Conservation (phyloP, 148 eudicot species). For the Silene conica region DNA sequence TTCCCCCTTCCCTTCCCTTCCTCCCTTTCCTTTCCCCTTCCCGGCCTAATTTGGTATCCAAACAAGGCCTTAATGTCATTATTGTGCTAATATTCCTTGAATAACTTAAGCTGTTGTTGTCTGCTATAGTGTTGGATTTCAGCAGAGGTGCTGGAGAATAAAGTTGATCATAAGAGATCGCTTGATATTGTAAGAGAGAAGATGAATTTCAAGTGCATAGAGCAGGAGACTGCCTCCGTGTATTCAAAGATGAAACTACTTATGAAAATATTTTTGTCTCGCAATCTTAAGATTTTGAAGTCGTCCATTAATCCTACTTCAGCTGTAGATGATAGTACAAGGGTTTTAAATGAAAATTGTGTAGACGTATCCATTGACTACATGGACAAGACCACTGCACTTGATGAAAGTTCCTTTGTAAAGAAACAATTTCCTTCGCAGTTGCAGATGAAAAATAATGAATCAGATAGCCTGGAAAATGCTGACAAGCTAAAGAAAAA, state of each 20-base stretch:
- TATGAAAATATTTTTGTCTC: constrained; percentile 43
- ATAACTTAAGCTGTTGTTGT: constrained; percentile 19
- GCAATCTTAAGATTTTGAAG: constrained; percentile 22
- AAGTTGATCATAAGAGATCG: constrained; percentile 53
- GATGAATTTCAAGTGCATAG: constrained; percentile 52
- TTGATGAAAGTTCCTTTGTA: constrained; percentile 22
- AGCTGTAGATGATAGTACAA: constrained; percentile 17
- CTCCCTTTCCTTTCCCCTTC: too few relatives aligned
- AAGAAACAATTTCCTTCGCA: constrained; percentile 7
- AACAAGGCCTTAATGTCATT: neutral
- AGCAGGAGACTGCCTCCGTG: constrained; percentile 41
- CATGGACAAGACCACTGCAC: constrained; percentile 20
- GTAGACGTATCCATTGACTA: constrained; percentile 3
- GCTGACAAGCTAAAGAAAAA: constrained; percentile 30
- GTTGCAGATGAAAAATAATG: constrained; percentile 3
- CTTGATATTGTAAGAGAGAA: constrained; percentile 45
- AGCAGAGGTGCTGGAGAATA: constrained; percentile 45
- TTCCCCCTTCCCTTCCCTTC: too few relatives aligned
- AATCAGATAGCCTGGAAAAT: constrained; percentile 20
- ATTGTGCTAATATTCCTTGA: neutral
- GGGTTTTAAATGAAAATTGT: constrained; percentile 20
- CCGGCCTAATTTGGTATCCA: too few relatives aligned
- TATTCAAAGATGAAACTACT: constrained; percentile 42
- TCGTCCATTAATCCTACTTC: constrained; percentile 13
- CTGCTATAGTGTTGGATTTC: constrained; percentile 70